Evolutionary conservation across 257 asterid genomes (phyloP).

Genomic region (Marsdenia floribunda): DNA sequence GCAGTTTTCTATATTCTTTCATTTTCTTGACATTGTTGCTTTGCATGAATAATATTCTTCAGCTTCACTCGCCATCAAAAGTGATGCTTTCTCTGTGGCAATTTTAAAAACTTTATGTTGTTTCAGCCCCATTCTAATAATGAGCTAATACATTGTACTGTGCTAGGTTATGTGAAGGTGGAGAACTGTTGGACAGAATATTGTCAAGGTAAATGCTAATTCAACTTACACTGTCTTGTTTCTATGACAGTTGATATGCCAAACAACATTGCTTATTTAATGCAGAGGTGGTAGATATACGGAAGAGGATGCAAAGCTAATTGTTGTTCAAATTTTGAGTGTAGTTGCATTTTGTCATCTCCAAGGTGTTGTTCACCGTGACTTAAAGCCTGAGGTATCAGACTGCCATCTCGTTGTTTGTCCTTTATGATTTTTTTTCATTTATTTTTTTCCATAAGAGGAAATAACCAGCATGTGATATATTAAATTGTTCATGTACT

Average conservation of each 20-base stretch:
- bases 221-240: constrained; percentile 4
- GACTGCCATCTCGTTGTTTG: neutral
- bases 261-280: constrained; percentile 17
- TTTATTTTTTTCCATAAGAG: constrained; percentile 1
- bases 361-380: constrained; percentile 98
- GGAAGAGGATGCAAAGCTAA: constrained; percentile 88
- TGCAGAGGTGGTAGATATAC: constrained; percentile 93
- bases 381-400: constrained; percentile 90
- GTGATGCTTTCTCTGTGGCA: neutral
- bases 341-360: constrained; percentile 96
- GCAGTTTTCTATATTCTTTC: neutral
- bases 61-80: neutral
- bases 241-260: neutral
- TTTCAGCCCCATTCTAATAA: neutral
- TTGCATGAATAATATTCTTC: neutral
- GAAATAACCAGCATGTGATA: constrained; percentile 2
- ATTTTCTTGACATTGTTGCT: neutral
- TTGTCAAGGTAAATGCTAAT: constrained; percentile 59
- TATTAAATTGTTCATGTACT: constrained; percentile 6
- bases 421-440: neutral
- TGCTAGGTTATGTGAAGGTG: constrained; percentile 96
- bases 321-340: constrained; percentile 80
- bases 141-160: constrained; percentile 21
- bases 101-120: neutral
- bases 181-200: constrained; percentile 87